Base-by-base conservation (phyloP, 1,284 basidiomycete genomes). In the Cutaneotrichosporon sp. region DNA sequence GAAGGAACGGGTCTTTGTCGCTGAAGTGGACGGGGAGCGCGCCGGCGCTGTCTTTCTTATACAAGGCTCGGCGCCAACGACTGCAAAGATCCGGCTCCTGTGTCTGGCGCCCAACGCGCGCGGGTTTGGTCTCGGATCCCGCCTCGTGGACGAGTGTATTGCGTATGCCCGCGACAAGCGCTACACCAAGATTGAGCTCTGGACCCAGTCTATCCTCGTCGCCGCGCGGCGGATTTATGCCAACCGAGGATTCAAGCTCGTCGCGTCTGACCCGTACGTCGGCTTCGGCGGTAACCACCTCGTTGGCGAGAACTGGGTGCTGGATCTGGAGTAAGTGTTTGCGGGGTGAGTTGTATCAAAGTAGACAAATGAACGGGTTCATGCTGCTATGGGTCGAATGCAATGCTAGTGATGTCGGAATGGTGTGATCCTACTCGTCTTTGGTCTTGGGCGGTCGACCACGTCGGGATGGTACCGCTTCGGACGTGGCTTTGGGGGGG, bases 191-290 rank as follows among this genome's bases (percentile, higher is more conserved):
- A 18, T 59, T 38, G 54, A 52, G 38, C 49, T 59, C 23, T 53
- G 54, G 58, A 59, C 58, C 20, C 54, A 59, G 12, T 35, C 20
- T 20, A 30, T 34, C n/a, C 54, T 59, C 21, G 17, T 14, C 8
- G 48, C 46, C 10, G 58, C 58, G 4, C n/a, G 54, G 21, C 8
- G n/a, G 4, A 48, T 59, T 12, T 59, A 59, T 8, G 46, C 49
- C n/a, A 33, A 26, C 20, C 51, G 51, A 17, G 58, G 54, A 8
- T 59, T 59, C 44, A 14, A 8, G 15, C 18, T 46, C 4, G 33
- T 49, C 2, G 26, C 23, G 17, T 7, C 8, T 20, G 30, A 52
- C 14, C 20, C 17, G n/a, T 48, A 53, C 15, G 39, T 30, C 4
- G 46, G 35, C 10, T 46, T 49, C 17, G 52, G 38, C 4, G 34